phyloP scores from a whole-genome alignment of 495 filamentous ascomycete genomes.

The Penicillium pulvis region DNA sequence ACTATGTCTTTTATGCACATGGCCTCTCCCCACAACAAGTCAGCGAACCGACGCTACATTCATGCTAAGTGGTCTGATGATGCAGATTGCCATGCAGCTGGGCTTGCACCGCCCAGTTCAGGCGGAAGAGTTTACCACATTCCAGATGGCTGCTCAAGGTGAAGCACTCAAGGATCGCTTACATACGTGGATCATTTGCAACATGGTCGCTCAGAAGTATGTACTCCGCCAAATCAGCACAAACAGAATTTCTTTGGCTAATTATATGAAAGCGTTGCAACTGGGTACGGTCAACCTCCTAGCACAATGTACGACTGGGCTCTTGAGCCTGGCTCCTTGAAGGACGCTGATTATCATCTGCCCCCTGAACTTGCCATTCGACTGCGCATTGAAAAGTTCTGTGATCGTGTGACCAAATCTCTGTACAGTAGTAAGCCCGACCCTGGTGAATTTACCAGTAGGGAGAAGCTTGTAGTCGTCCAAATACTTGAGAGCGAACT shows the following conservation, averaged over 20 bases:
- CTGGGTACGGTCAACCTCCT: constrained; percentile 87
- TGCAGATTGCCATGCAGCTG: constrained; percentile 90
- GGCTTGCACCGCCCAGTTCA: constrained; percentile 89
- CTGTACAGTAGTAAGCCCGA: constrained; percentile 83
- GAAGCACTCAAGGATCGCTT: constrained; percentile 85
- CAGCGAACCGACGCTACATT: constrained; percentile 87
- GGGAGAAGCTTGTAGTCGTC: constrained; percentile 69
- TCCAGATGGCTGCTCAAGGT: constrained; percentile 76
- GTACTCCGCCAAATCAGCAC: constrained; percentile 11
- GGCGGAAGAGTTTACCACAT: constrained; percentile 86
- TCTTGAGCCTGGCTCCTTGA: constrained; percentile 63
- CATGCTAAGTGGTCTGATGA: constrained; percentile 88
- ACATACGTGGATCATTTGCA: constrained; percentile 89
- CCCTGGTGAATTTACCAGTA: constrained; percentile 70
- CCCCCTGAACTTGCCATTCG: constrained; percentile 68
- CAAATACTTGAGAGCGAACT: constrained; percentile 55
- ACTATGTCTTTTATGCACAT: constrained; percentile 85
- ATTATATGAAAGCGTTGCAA: constrained; percentile 67
- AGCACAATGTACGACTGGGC: constrained; percentile 87
- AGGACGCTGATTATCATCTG: constrained; percentile 65
- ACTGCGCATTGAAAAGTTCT: constrained; percentile 82
- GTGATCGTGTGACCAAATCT: constrained; percentile 80
- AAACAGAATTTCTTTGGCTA: not conserved
- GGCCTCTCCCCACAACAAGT: constrained; percentile 86
- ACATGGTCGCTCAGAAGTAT: constrained; percentile 82